Percentiles rank a stretch among this genome's conserved stretches.
phyloP scores from a whole-genome alignment of 805 yeast species.

The Maudiozyma barnettii region DNA sequence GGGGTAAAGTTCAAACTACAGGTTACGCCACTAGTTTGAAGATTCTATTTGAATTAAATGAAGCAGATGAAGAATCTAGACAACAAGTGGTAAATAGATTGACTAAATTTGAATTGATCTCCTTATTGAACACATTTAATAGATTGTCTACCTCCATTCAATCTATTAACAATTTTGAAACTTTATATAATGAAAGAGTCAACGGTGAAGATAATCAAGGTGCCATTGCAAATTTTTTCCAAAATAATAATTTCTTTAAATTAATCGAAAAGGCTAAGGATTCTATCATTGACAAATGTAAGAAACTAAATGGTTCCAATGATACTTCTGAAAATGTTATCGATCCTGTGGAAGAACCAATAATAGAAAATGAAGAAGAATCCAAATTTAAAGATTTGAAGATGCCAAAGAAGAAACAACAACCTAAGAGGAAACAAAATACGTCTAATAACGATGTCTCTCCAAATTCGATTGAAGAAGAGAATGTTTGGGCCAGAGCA shows the following conservation, averaged over 20 bases:
- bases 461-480: neutral
- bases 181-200: conserved; percentile 35
- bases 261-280: conserved; percentile 23
- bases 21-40: conserved; percentile 97
- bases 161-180: conserved; percentile 64
- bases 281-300: conserved; percentile 8
- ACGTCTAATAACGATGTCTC: neutral
- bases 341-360: neutral
- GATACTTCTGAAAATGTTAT: conserved; percentile 1
- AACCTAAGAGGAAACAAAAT: neutral
- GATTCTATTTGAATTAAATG: conserved; percentile 67
- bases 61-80: conserved; percentile 33
- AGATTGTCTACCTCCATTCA: conserved; percentile 73
- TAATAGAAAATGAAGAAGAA: neutral
- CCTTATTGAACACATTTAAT: conserved; percentile 86
- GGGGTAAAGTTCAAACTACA: conserved; percentile 97
- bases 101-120: conserved; percentile 76
- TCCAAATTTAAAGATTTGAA: conserved; percentile 20
- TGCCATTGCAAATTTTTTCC: conserved; percentile 17
- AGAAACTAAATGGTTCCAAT: conserved; percentile 20
- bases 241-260: conserved; percentile 26
- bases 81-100: conserved; percentile 48
- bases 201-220: conserved; percentile 10
- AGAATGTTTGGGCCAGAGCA: conserved; percentile 31
- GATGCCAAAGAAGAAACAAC: conserved; percentile 15